These are phyloP conservation scores for Magnaporthiopsis incrustans DNA, from an alignment of 2,329 filamentous ascomycete genomes.

Conservation along the genomic window DNA sequence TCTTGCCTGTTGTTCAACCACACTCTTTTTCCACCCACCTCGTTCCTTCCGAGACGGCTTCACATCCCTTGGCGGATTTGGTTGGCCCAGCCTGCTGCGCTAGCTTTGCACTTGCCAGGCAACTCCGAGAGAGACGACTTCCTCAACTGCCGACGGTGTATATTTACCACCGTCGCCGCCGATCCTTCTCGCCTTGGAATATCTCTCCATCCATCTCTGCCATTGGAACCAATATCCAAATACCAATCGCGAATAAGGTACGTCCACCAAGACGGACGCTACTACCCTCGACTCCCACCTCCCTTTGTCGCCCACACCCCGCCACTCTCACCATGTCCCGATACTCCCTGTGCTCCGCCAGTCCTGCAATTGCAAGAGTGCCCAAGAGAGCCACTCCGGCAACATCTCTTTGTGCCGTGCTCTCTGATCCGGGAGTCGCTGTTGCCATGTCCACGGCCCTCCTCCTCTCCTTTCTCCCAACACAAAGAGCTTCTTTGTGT, in stretches of 20 bases:
- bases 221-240: background rate
- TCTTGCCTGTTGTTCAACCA: conserved; percentile 16
- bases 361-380: background rate
- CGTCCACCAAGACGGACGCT: background rate
- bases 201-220: background rate
- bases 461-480: background rate
- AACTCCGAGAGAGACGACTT: conserved; percentile 6
- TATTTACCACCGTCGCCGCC: conserved; percentile 9
- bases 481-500: background rate
- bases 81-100: conserved; percentile 18
- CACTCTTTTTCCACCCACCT: conserved; percentile 13
- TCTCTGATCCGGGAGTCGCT: background rate
- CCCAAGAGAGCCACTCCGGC: background rate
- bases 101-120: conserved; percentile 8
- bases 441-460: background rate
- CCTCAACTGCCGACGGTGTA: conserved; percentile 6
- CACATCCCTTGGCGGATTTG: conserved; percentile 15
- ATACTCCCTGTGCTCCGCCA: background rate
- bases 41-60: background rate
- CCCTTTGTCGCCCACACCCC: background rate
- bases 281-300: background rate
- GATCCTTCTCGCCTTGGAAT: background rate
- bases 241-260: background rate
- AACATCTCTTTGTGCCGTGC: background rate
- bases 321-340: background rate